These are phyloP conservation scores for Ustulina deusta DNA, from an alignment of 2,329 filamentous ascomycete genomes.

Conservation along the genomic window DNA sequence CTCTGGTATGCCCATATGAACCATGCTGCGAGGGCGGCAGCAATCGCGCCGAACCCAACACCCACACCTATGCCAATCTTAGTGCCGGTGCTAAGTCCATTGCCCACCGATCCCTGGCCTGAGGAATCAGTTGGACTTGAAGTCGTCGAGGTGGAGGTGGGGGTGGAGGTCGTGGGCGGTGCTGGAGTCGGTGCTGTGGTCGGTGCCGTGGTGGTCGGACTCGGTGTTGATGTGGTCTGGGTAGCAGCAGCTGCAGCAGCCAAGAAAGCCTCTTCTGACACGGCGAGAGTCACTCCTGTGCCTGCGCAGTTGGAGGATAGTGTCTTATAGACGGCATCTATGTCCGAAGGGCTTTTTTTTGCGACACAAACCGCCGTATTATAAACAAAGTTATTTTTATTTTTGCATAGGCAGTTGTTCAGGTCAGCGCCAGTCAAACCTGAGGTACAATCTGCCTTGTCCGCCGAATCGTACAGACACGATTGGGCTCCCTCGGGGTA, in stretches of 20 bases:
- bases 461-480: constrained; percentile 59
- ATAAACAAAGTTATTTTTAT: constrained; percentile 62
- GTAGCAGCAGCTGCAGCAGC: constrained; percentile 45
- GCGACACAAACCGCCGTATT: constrained; percentile 62
- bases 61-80: constrained; percentile 58
- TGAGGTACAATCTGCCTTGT: constrained; percentile 54
- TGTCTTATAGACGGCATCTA: constrained; percentile 58
- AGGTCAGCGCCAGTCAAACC: constrained; percentile 55
- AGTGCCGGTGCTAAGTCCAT: constrained; percentile 51
- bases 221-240: constrained; percentile 37
- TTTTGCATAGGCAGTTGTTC: constrained; percentile 64
- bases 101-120: constrained; percentile 26
- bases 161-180: too few species aligned
- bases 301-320: constrained; percentile 59
- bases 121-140: constrained; percentile 31
- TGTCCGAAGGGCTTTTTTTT: constrained; percentile 51
- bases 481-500: constrained; percentile 57
- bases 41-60: constrained; percentile 48
- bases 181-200: too few species aligned
- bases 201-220: constrained; percentile 33
- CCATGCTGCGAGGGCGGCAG: constrained; percentile 43
- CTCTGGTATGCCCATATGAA: constrained; percentile 49
- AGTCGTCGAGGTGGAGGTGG: constrained; percentile 31
- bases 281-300: constrained; percentile 58
- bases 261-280: constrained; percentile 59